Base-by-base conservation (phyloP, 345 rosid genomes). In the Aquilaria sinensis region DNA sequence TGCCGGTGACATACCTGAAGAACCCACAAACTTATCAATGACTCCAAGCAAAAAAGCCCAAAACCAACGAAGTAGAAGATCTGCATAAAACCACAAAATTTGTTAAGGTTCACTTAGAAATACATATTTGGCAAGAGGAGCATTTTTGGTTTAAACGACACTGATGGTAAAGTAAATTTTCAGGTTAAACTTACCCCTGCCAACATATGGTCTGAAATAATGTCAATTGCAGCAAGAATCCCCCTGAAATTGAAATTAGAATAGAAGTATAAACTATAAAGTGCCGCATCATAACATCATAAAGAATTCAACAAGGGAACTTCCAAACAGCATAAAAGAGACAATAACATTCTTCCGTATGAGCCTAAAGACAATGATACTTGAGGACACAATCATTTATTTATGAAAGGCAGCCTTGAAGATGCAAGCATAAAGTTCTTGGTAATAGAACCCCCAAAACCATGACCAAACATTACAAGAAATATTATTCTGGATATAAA, bases 21-120 rank as follows among this genome's bases (percentile, higher is more conserved):
- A 70, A 95, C 99, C 98, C 98, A 95, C 64, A 91, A 75, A 78
- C 99, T 95, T 59, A 95, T 78, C 59, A 95, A 80, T 9, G 92
- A 72, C 77, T 95, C 99, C 61, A 91, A 73, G 82, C 94, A 87
- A 70, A 95, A 95, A 65, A 95, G 76, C 63, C 81, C 98, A 15
- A 91, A 89, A 29, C 99, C 99, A 66, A 95, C 68, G 47, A 91
- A 76, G 82, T 83, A 95, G 78, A 95, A 95, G 57, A 95, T 84
- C 98, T 91, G 96, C 81, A 69, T 3, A 62, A 23, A 45, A 52
- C 49, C 62, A 72, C 48, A 23, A 1, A 29, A 47, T 37, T 37
- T 37, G 43, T 37, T 6, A 3, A 37, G 5, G 43, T 4, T 33
- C 47, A 57, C 23, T 23, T 10, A 0, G 6, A 9, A 57, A 33